Percentiles rank a stretch among this genome's conserved stretches.
phyloP scores from a whole-genome alignment of 106 monocot genomes.

The Phalaenopsis aphrodite region DNA sequence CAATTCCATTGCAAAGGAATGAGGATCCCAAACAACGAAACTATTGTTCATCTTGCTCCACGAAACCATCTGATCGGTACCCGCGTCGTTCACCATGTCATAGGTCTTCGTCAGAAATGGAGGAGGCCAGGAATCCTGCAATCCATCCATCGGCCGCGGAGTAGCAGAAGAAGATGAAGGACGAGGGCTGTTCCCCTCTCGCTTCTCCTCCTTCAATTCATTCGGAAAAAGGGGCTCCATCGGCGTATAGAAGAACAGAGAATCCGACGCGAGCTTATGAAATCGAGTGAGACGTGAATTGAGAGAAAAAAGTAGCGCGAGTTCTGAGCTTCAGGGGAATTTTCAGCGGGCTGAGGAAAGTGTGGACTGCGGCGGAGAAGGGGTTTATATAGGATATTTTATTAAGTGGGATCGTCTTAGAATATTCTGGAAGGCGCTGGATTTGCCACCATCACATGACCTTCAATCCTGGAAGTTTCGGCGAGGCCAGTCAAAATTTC shows the following conservation, averaged over 20 bases:
- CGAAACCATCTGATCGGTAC: conserved; percentile 27
- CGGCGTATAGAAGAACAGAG: background rate
- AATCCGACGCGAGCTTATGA: background rate
- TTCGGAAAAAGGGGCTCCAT: background rate
- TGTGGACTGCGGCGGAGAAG: background rate
- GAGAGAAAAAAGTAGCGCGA: background rate
- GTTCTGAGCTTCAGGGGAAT: background rate
- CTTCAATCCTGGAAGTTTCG: background rate
- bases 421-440: conserved; percentile 4
- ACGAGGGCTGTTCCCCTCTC: background rate
- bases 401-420: background rate
- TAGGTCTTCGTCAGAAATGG: conserved; percentile 48
- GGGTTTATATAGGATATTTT: background rate
- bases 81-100: conserved; percentile 36
- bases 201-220: background rate
- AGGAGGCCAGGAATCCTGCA: conserved; percentile 40
- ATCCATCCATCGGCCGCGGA: conserved; percentile 38
- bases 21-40: conserved; percentile 43
- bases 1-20: conserved; percentile 22
- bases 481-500: background rate
- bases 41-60: conserved; percentile 37
- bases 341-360: background rate
- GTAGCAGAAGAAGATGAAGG: background rate
- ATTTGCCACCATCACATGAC: background rate
- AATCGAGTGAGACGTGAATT: background rate